phyloP scores from a whole-genome alignment of 2,329 filamentous ascomycete species.

The Drechslera avenae region DNA sequence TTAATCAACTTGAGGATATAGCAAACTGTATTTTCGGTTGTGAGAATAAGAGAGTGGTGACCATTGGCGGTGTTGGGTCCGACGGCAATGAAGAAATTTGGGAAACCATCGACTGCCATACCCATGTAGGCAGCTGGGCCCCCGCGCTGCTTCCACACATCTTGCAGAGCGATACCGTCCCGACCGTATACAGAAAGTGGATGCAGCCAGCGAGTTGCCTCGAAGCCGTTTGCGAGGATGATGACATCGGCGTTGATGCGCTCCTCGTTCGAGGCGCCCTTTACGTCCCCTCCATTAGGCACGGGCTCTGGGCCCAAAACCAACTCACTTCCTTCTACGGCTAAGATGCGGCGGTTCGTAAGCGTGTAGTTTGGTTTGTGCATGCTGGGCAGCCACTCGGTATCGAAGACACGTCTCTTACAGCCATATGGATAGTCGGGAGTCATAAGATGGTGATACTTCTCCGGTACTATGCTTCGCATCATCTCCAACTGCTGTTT shows the following conservation, averaged over 20 bases:
- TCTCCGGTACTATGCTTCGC: slow-evolving; percentile 5
- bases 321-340: neutral
- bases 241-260: neutral
- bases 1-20: slow-evolving; percentile 1
- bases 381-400: slow-evolving; percentile 15
- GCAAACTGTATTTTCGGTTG: neutral
- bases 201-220: neutral
- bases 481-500: neutral
- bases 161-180: neutral
- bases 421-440: slow-evolving; percentile 34
- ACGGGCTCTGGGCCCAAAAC: neutral
- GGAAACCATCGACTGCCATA: neutral
- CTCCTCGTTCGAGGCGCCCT: neutral
- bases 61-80: neutral
- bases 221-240: neutral
- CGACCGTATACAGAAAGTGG: neutral
- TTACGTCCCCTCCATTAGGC: neutral
- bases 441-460: slow-evolving; percentile 24
- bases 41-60: neutral
- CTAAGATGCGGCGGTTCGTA: neutral
- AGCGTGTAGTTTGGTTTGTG: slow-evolving; percentile 7
- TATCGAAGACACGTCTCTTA: slow-evolving; percentile 41
- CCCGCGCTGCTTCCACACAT: neutral
- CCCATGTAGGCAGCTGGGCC: neutral
- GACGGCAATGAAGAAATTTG: slow-evolving; percentile 64